These are phyloP conservation scores for Eucalyptus paniculata DNA, from an alignment of 345 rosid species.

Conservation along the genomic window DNA sequence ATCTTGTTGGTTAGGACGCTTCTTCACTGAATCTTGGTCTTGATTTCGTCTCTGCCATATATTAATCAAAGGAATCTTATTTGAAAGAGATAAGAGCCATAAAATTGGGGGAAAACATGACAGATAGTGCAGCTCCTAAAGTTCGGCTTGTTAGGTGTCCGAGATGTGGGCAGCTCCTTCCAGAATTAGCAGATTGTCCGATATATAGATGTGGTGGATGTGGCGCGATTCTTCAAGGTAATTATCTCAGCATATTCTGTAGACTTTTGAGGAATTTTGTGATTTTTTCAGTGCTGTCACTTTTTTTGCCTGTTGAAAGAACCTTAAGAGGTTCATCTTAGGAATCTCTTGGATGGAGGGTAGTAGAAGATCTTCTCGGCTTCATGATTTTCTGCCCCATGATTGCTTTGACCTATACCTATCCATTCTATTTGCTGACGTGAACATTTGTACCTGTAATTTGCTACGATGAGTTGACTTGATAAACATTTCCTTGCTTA, in stretches of 20 bases:
- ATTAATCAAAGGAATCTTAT: background rate
- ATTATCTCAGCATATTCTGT: background rate
- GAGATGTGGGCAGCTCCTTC: conserved; percentile 41
- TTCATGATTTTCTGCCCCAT: background rate
- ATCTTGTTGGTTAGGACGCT: background rate
- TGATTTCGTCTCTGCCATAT: background rate
- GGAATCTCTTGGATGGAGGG: background rate
- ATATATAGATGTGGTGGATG: conserved; percentile 73
- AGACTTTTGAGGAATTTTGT: background rate
- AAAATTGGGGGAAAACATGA: conserved; percentile 15
- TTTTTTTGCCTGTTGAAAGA: background rate
- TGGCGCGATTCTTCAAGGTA: conserved; percentile 52
- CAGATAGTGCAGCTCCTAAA: conserved; percentile 8
- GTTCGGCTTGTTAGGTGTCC: conserved; percentile 70
- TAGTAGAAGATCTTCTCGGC: background rate
- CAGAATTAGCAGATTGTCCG: conserved; percentile 38
- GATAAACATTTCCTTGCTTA: background rate
- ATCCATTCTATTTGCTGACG: background rate
- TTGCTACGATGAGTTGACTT: background rate
- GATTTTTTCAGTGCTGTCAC: background rate
- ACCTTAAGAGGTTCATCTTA: background rate
- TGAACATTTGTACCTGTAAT: background rate
- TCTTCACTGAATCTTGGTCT: background rate
- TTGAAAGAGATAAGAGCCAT: background rate
- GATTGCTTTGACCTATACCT: background rate